Percentiles rank a stretch among this genome's conserved stretches.
phyloP scores from a whole-genome alignment of 371 early-diverging fungal species.

The Rhizopus delemar region DNA sequence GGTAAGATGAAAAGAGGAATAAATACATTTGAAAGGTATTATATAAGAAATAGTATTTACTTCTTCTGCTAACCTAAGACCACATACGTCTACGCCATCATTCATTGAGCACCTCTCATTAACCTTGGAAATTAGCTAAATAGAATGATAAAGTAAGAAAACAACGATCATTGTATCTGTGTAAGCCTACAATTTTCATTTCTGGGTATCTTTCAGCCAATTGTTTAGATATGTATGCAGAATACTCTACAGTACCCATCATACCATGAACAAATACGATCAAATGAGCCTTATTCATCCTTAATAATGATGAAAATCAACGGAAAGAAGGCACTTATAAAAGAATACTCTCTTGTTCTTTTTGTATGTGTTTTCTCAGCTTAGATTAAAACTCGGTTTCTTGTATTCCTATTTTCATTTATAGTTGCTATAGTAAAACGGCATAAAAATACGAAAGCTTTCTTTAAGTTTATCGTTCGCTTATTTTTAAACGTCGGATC shows the following conservation, averaged over 20 bases:
- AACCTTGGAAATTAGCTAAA: constrained; percentile 1
- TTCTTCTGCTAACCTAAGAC: constrained; percentile 9
- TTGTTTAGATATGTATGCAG: neutral
- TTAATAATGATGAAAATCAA: neutral
- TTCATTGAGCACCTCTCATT: constrained; percentile 6
- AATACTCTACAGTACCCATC: neutral
- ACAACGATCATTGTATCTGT: too few relatives aligned
- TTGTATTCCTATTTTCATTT: too few relatives aligned
- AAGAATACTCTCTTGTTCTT: too few relatives aligned
- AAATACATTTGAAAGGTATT: too few relatives aligned
- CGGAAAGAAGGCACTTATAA: neutral
- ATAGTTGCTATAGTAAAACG: too few relatives aligned
- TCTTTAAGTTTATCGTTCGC: too few relatives aligned
- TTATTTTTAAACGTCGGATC: too few relatives aligned
- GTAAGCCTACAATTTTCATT: constrained; percentile 5
- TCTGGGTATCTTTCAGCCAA: neutral
- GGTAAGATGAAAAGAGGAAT: too few relatives aligned
- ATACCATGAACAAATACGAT: constrained; percentile 1
- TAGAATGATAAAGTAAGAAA: too few relatives aligned
- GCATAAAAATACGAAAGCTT: too few relatives aligned
- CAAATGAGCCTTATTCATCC: neutral
- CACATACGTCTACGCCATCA: constrained; percentile 10
- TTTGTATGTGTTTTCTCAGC: too few relatives aligned
- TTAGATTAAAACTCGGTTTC: too few relatives aligned
- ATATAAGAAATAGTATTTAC: neutral